Evolutionary conservation across 73 alveolate genomes (phyloP).

Genomic region (Tetrahymena thermophila): DNA sequence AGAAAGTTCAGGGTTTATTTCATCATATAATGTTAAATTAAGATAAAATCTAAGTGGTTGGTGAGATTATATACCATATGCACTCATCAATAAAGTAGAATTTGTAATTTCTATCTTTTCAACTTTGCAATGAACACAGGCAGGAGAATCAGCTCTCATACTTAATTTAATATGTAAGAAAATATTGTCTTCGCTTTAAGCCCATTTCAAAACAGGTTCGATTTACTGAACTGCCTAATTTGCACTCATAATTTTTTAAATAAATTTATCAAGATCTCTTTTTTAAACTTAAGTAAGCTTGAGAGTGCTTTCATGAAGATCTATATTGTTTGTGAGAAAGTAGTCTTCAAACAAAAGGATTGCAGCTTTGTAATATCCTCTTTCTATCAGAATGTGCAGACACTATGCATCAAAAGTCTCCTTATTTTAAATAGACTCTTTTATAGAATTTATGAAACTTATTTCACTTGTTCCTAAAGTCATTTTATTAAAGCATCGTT

Average conservation of each 20-base stretch:
- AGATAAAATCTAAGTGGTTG: neutral
- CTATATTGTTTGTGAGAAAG: neutral
- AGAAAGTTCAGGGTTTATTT: neutral
- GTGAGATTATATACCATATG: neutral
- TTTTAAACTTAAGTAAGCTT: neutral
- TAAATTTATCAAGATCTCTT: neutral
- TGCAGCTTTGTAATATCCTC: neutral
- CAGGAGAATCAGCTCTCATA: constrained; percentile 1
- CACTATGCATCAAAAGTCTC: neutral
- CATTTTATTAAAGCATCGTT: neutral
- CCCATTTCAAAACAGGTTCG: neutral
- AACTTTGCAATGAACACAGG: neutral
- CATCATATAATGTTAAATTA: neutral
- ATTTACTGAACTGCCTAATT: neutral
- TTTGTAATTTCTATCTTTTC: neutral
- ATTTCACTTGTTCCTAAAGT: neutral
- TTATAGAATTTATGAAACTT: neutral
- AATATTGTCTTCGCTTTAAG: neutral
- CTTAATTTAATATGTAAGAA: neutral
- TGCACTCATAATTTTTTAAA: neutral
- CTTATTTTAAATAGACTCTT: neutral
- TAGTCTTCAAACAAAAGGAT: neutral
- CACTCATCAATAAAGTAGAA: neutral
- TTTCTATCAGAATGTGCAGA: neutral
- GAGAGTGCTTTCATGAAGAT: neutral